phyloP scores from a whole-genome alignment of 2,329 filamentous ascomycete genomes.

The Phialophora macrospora region DNA sequence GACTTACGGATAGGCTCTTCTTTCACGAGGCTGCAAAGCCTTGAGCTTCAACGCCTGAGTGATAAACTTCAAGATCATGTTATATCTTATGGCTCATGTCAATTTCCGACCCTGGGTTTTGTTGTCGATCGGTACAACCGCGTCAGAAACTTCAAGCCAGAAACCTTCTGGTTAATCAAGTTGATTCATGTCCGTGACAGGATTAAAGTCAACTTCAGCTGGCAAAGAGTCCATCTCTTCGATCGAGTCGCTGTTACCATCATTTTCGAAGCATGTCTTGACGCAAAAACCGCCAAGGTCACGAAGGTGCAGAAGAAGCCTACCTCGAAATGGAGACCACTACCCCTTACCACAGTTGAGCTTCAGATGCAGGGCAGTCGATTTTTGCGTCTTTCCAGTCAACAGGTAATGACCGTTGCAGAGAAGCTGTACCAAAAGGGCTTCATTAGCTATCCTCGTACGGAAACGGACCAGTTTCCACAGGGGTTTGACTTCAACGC shows the following conservation, averaged over 20 bases:
- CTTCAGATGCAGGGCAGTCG: constrained; percentile 92
- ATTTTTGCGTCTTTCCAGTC: constrained; percentile 87
- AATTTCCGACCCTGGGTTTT: constrained; percentile 95
- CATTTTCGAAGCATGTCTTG: constrained; percentile 82
- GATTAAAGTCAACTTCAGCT: constrained; percentile 81
- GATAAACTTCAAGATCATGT: constrained; percentile 67
- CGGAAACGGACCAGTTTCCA: constrained; percentile 95
- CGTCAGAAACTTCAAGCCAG: constrained; percentile 90
- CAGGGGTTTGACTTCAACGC: constrained; percentile 80
- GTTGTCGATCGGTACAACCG: constrained; percentile 95
- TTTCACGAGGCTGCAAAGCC: constrained; percentile 86
- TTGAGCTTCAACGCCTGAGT: constrained; percentile 74
- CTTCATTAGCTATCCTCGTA: constrained; percentile 96
- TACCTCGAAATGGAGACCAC: constrained; percentile 89
- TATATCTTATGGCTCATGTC: constrained; percentile 91
- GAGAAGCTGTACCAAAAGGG: constrained; percentile 90
- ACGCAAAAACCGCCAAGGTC: constrained; percentile 76
- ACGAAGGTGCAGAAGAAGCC: constrained; percentile 87
- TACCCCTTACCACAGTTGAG: constrained; percentile 94
- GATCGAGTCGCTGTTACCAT: constrained; percentile 81
- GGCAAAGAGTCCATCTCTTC: constrained; percentile 82
- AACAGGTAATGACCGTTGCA: constrained; percentile 83
- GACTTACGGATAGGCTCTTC: constrained; percentile 90
- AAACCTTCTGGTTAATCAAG: constrained; percentile 91
- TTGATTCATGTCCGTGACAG: constrained; percentile 77